A percentile compares a stretch with the other conserved stretches of the same genome.
phyloP scores from a whole-genome alignment of 495 filamentous ascomycete genomes.

The Haplographium delicatum region DNA sequence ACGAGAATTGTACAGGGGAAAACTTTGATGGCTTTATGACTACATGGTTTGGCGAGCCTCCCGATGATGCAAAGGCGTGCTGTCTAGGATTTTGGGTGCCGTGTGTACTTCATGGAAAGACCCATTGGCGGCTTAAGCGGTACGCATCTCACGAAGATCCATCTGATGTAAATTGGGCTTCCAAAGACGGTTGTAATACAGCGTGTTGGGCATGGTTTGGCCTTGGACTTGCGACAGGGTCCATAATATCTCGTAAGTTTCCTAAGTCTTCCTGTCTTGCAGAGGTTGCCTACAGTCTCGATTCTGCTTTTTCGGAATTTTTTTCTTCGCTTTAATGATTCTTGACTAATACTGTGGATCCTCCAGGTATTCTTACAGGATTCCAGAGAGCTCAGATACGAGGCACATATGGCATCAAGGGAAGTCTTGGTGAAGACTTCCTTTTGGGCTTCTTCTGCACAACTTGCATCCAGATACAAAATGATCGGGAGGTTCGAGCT shows the following conservation, averaged over 20 bases:
- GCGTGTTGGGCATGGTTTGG: conserved; percentile 8
- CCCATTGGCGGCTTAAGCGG: conserved; percentile 22
- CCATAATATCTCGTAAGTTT: too few relatives aligned
- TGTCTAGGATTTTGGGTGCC: conserved; percentile 22
- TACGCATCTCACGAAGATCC: conserved; percentile 11
- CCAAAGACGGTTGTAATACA: conserved; percentile 4
- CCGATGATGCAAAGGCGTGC: conserved; percentile 17
- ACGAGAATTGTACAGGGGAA: too few relatives aligned
- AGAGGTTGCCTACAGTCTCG: too few relatives aligned
- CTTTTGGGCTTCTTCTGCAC: conserved; percentile 14
- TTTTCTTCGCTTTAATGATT: too few relatives aligned
- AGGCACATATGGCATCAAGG: conserved; percentile 24
- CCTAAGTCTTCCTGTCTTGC: too few relatives aligned
- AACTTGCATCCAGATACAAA: conserved; percentile 20
- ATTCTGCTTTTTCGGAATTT: too few relatives aligned
- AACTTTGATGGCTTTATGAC: too few relatives aligned
- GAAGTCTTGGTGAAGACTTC: conserved; percentile 15
- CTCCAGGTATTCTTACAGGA: conserved; percentile 11
- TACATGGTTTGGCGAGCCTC: conserved; percentile 15
- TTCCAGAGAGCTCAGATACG: conserved; percentile 20
- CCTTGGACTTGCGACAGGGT: background rate
- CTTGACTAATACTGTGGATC: background rate
- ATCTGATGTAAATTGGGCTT: background rate
- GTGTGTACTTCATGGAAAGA: conserved; percentile 25
- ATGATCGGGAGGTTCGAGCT: conserved; percentile 26